Percentiles rank a stretch among this genome's conserved stretches.
Conservation (phyloP, 371 early-diverging fungal species). For the Haplosporangium sp. region DNA sequence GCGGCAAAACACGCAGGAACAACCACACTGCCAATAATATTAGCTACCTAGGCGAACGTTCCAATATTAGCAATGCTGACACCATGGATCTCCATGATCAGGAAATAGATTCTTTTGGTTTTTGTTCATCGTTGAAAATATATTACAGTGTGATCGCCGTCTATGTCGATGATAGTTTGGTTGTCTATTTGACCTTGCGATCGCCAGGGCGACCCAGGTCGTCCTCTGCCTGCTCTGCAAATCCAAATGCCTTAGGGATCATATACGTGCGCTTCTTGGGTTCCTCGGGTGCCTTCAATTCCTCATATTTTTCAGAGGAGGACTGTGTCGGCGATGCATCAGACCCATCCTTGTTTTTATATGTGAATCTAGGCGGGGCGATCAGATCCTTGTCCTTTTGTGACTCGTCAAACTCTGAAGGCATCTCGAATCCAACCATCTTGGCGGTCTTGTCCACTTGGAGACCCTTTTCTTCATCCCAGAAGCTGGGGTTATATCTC, state of each 20-base stretch:
- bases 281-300: constrained; percentile 24
- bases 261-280: constrained; percentile 50
- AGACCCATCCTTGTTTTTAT: constrained; percentile 9
- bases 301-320: constrained; percentile 29
- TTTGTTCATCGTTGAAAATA: not conserved
- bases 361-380: constrained; percentile 32
- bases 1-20: too few relatives aligned
- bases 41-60: too few relatives aligned
- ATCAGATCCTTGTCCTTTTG: constrained; percentile 21
- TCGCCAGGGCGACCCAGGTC: constrained; percentile 51
- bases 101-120: not conserved
- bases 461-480: constrained; percentile 53
- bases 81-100: too few relatives aligned
- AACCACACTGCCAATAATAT: too few relatives aligned
- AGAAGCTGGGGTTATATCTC: constrained; percentile 50
- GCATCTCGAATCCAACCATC: constrained; percentile 55
- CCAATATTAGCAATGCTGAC: not conserved
- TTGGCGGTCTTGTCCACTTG: constrained; percentile 52
- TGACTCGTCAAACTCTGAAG: constrained; percentile 28
- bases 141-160: constrained; percentile 11
- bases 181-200: constrained; percentile 38
- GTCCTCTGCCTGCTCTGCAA: constrained; percentile 43
- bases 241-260: constrained; percentile 55
- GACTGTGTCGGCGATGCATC: constrained; percentile 6
- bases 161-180: not conserved